phyloP scores from a whole-genome alignment of 1,284 basidiomycete genomes.

The Erythrobasidium hasegawianum region DNA sequence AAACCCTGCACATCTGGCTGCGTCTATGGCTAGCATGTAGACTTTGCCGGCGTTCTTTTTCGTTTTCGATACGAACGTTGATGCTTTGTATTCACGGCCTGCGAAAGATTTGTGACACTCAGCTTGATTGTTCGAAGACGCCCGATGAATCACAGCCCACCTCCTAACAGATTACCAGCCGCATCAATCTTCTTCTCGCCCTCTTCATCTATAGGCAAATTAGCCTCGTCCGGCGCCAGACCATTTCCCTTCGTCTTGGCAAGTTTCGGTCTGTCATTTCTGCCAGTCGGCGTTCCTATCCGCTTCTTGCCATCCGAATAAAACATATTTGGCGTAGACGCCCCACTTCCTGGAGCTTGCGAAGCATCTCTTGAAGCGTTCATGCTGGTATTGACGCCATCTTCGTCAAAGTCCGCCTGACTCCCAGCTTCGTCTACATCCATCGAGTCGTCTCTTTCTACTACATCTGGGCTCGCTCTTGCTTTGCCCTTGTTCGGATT shows the following conservation, averaged over 20 bases:
- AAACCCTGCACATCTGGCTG: conserved; percentile 90
- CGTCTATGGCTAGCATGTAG: conserved; percentile 96
- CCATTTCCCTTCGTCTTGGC: conserved; percentile 59
- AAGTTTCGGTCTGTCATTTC: not conserved
- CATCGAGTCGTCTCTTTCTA: conserved; percentile 2
- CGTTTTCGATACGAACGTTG: conserved; percentile 75
- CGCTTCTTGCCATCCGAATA: not conserved
- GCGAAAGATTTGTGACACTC: no score
- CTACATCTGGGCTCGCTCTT: conserved; percentile 5
- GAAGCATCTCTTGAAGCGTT: no score
- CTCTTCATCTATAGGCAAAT: conserved; percentile 74
- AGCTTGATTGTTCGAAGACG: no score
- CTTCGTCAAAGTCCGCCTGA: conserved; percentile 11
- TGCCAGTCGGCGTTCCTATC: not conserved
- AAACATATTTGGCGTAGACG: not conserved
- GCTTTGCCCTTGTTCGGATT: conserved; percentile 23
- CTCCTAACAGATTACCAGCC: conserved; percentile 76
- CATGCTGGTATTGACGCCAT: not conserved
- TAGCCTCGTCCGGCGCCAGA: conserved; percentile 82
- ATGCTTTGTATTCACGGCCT: conserved; percentile 83
- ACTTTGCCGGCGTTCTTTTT: conserved; percentile 71
- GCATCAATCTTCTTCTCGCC: conserved; percentile 89
- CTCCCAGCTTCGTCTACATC: conserved; percentile 19
- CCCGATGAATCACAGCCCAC: conserved; percentile 51
- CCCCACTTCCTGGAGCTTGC: no score